Evolutionary conservation across 768 basidiomycete genomes (phyloP), one percentile per base, ranked within the genome.

Genomic region (Boletus pseudo-olivaceus): DNA sequence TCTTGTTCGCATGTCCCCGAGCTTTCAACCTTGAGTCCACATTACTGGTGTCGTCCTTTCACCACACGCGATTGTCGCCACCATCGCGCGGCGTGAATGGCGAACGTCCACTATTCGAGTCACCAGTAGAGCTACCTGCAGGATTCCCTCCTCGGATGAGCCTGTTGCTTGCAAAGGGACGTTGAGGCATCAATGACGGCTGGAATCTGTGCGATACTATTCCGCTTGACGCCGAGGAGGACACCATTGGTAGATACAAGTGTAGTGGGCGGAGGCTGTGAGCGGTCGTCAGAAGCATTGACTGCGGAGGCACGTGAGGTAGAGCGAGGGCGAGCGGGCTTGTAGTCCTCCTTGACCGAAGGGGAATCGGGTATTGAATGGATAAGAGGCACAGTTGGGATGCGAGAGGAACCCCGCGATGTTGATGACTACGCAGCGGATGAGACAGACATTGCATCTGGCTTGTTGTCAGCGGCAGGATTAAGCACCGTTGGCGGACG

Each of bases 71-170:
- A 35, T 78, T 61, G 32, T 92, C 90, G 59, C 88, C 90, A 27
- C 88, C 90, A 63, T 91, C 90, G 39, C 79, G 74, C 5, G 90
- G 90, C 17, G 91, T 93, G 46, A 87, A 73, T 10, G 90, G 90
- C n/a, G 80, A 78, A 40, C 83, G 75, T 17, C 87, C 87, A 62
- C 84, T 88, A 56, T 88, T 92, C 54, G 90, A 91, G 65, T 87
- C 90, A 7, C 90, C 90, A 15, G 87, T 90, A 29, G 90, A 93
- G 66, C 90, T 92, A 14, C 67, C 67, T 0, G 86, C 86, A 10
- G 90, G 90, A 62, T 88, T 90, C 55, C 86, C 79, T 14, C 85
- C 74, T 29, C 73, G 69, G 29, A 67, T 5, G 8, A 62, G 54
- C 27, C 74, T 65, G 47, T 62, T 72, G 33, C 70, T 60, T 5